Evolutionary conservation across 2,329 filamentous ascomycete genomes (phyloP), one percentile per base, ranked within the genome.

Genomic region (Cercospora beticola): DNA sequence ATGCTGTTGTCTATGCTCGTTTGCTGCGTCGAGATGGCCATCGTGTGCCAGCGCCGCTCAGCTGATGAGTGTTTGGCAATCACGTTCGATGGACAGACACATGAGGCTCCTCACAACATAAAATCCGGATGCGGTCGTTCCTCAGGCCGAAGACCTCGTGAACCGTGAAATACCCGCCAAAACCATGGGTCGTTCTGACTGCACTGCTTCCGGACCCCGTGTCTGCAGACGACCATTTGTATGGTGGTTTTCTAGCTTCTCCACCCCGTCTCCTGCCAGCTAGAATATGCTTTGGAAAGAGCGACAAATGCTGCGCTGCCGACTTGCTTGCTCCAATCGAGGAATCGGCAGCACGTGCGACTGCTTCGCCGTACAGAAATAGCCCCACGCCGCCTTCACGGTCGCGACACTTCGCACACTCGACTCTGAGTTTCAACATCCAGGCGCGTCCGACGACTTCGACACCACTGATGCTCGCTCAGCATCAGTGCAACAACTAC

Each of bases 51-150:
- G 21, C 16, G 54, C 16, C 26, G 36, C 16, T 43, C 54, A 21
- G 54, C 54, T 58, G 26, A 58, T 57, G 54, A 31, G 3, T 58
- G 21, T 58, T n/a, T 26, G 54, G 14, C 14, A 31, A 33, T 58
- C 54, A 58, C 54, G 26, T n/a, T 52, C 16, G 16, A 33, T 49
- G 36, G 12, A 18, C 49, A 26, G 12, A 18, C 49, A 26, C 33
- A 43, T 56, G 54, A 31, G 54, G 16, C 54, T 30, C 30, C 4
- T 30, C 30, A 58, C 30, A 30, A 30, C 30, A 30, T 18, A 30
- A 16, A 28, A 18, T 18, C 30, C 36, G 64, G 64, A 65, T 40
- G 64, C 64, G 54, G 64, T 26, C 46, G 64, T 60, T 65, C 36
- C 14, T 33, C 18, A 52, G 26, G 58, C 58, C 36, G 58, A 40